Evolutionary conservation across 495 filamentous ascomycete genomes (phyloP).

Genomic region (Hypoxylon rickii): DNA sequence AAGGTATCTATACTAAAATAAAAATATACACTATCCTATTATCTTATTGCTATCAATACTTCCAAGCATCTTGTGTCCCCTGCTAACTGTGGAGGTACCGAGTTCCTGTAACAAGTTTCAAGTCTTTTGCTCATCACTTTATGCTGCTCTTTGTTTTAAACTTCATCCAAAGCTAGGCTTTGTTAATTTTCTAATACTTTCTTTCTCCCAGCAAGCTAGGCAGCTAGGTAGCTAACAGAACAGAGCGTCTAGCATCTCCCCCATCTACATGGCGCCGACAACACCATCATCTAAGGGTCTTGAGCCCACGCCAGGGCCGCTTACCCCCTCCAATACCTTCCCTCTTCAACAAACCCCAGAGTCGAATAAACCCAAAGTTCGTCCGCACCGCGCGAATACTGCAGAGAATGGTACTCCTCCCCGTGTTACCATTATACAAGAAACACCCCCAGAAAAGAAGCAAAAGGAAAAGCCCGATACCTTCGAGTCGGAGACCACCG

Average conservation of each 20-base stretch:
- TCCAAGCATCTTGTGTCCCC: conserved; percentile 12
- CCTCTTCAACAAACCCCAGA: conserved; percentile 57
- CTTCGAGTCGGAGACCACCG: conserved; percentile 56
- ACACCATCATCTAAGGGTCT: conserved; percentile 41
- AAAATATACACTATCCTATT: conserved; percentile 10
- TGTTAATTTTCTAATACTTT: background rate
- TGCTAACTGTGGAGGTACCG: conserved; percentile 18
- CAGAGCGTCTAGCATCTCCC: conserved; percentile 17
- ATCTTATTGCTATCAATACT: conserved; percentile 10
- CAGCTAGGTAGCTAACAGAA: no score
- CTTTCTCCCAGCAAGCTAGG: conserved; percentile 11
- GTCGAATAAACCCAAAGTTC: conserved; percentile 43
- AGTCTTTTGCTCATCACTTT: conserved; percentile 12
- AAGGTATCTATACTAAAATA: no score
- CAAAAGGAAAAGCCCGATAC: conserved; percentile 43
- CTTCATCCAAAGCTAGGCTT: background rate
- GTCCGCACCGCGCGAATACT: conserved; percentile 64
- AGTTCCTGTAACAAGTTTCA: conserved; percentile 28
- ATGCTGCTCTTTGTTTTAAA: background rate
- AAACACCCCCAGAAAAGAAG: conserved; percentile 20
- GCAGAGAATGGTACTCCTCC: conserved; percentile 59
- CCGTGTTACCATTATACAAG: conserved; percentile 42
- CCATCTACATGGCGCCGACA: conserved; percentile 38
- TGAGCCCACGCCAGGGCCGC: conserved; percentile 31
- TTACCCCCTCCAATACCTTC: conserved; percentile 53